Conservation (phyloP, 305 asterid genomes). For the Solanum hybrid region DNA sequence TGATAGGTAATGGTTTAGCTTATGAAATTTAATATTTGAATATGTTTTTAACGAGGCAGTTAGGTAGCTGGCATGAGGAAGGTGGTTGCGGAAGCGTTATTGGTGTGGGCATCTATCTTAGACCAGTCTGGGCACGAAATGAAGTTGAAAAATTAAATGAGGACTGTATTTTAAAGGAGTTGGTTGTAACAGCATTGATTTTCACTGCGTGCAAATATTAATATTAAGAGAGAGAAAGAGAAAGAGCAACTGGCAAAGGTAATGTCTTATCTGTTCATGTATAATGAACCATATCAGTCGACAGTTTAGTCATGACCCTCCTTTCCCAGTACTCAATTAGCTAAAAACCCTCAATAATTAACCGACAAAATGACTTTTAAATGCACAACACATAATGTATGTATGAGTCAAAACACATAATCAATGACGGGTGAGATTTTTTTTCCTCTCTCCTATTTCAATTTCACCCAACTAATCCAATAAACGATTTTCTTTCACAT, state of each 20-base stretch:
- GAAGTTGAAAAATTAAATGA: not conserved
- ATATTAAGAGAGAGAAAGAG: not conserved
- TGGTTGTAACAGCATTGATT: constrained; percentile 1
- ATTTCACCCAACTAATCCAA: not conserved
- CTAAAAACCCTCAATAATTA: not conserved
- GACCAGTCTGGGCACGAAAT: not conserved
- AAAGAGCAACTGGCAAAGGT: not conserved
- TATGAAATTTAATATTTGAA: not conserved
- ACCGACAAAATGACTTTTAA: not conserved
- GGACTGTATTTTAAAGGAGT: not conserved
- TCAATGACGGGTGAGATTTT: not conserved
- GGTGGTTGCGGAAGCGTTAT: not conserved
- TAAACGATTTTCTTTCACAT: not conserved
- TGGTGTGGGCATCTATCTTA: not conserved
- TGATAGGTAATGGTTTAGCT: not conserved
- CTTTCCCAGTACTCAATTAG: not conserved
- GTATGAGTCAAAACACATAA: not conserved
- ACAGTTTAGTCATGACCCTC: constrained; percentile 4
- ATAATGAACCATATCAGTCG: not conserved
- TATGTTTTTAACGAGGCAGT: not conserved
- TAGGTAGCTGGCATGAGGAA: not conserved
- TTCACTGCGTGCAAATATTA: constrained; percentile 2
- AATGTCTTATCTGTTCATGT: not conserved
- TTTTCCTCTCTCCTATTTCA: not conserved
- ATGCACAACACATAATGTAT: not conserved